These are phyloP conservation scores for Alternaria infectoria DNA, from an alignment of 2,329 filamentous ascomycete species.

Conservation along the genomic window DNA sequence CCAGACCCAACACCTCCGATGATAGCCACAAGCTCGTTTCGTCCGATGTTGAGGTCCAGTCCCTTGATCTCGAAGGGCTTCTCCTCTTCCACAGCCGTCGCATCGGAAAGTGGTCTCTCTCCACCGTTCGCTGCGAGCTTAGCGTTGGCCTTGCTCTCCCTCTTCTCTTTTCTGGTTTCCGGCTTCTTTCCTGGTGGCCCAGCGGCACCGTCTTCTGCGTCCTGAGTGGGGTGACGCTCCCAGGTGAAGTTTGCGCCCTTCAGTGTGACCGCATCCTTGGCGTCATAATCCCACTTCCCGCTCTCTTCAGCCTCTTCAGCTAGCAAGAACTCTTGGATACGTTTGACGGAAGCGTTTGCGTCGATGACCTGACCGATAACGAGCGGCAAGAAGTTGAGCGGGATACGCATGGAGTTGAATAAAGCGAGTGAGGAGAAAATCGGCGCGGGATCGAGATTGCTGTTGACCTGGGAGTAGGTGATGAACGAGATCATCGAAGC, in stretches of 20 bases:
- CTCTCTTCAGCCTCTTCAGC: slow-evolving; percentile 85
- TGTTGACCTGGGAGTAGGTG: slow-evolving; percentile 70
- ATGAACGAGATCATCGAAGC: slow-evolving; percentile 96
- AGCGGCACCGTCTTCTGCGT: slow-evolving; percentile 46
- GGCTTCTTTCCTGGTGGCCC: slow-evolving; percentile 43
- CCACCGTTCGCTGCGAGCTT: slow-evolving; percentile 28
- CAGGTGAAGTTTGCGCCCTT: slow-evolving; percentile 81
- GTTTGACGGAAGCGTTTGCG: slow-evolving; percentile 81
- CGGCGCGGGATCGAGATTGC: slow-evolving; percentile 73
- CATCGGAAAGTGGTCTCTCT: slow-evolving; percentile 57
- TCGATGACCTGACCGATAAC: slow-evolving; percentile 90
- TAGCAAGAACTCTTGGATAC: slow-evolving; percentile 86
- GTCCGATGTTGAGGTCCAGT: slow-evolving; percentile 70
- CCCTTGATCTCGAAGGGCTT: slow-evolving; percentile 76
- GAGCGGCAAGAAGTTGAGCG: slow-evolving; percentile 85
- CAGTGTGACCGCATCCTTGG: slow-evolving; percentile 69
- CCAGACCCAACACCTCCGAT: slow-evolving; percentile 90
- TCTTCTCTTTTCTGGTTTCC: slow-evolving; percentile 58
- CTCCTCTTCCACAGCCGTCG: slow-evolving; percentile 51
- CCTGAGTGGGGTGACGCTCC: slow-evolving; percentile 70
- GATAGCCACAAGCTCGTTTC: slow-evolving; percentile 81
- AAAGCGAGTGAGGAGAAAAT: slow-evolving; percentile 93
- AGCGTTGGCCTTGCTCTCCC: slow-evolving; percentile 51
- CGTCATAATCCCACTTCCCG: slow-evolving; percentile 61
- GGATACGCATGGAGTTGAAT: slow-evolving; percentile 90